These are phyloP conservation scores for Syzygium aqueum DNA, from an alignment of 345 rosid species.

Conservation along the genomic window DNA sequence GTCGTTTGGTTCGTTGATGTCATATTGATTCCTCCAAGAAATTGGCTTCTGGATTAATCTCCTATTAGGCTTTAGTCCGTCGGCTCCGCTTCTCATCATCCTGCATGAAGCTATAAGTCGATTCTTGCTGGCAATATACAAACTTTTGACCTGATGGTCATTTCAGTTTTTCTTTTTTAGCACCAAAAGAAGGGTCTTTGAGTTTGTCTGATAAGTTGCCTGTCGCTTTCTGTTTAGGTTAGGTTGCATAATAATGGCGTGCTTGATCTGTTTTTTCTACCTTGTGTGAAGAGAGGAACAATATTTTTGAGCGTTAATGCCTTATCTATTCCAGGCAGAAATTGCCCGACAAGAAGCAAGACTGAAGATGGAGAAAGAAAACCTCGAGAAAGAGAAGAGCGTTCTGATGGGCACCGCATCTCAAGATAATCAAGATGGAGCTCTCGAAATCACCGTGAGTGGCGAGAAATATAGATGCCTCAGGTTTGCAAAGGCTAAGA, in stretches of 20 bases:
- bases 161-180: not conserved
- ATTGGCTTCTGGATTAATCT: not conserved
- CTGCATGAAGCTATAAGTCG: not conserved
- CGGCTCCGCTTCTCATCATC: not conserved
- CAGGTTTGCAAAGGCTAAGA: constrained; percentile 91
- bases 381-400: constrained; percentile 96
- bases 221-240: not conserved
- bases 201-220: not conserved
- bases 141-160: not conserved
- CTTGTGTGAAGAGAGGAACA: not conserved
- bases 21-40: not conserved
- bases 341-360: constrained; percentile 90
- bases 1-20: not conserved
- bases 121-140: not conserved
- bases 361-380: constrained; percentile 92
- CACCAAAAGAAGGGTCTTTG: not conserved
- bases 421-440: constrained; percentile 96
- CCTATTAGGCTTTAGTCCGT: not conserved
- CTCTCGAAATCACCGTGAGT: constrained; percentile 91
- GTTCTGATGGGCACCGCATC: constrained; percentile 97
- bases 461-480: constrained; percentile 92
- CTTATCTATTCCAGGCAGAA: constrained; percentile 47
- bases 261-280: not conserved
- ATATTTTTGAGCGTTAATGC: not conserved
- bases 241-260: not conserved